Base-by-base conservation (phyloP, 116 monocot species). In the Dioscorea cayenensis region DNA sequence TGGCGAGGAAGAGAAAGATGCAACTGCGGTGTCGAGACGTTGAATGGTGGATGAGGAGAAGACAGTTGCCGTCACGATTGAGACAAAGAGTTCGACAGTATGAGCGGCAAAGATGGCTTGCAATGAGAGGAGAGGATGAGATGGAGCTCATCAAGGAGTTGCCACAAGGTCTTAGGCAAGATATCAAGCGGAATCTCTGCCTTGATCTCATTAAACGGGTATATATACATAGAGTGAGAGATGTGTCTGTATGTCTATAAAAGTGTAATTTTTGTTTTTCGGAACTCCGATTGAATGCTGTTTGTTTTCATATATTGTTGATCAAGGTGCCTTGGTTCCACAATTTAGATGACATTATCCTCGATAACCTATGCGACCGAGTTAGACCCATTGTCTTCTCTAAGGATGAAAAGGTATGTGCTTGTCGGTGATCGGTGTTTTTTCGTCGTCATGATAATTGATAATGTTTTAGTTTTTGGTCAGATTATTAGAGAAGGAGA, bases 401-500 rank as follows among this genome's bases (percentile, higher is more conserved):
- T 65, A 84, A 81, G 69, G 70, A 75, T 20, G 90, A 90, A 72
- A 90, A 78, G 77, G 90, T 83, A 64, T 22, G 64, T 20, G 58
- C 36, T 7, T 36, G 5, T 62, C 25, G 18, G 7, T 62, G 22
- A 25, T 25, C 25, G 25, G 25, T 25, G 1, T 27, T 22, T 11
- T 27, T 62, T 27, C 7, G 0, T 23, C 7, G 7, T 7, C 11
- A 5, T 62, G 22, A 28, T 62, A 27, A 27, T 11, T 62, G 12
- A 7, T 66, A 19, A n/a, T 66, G 36, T 14, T 43, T 38, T 17
- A 66, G 18, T 17, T 20, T 18, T 68, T 25, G 27, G 12, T 18
- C 71, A 95, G 94, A 68, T 95, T 2, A 86, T 84, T 28, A 80
- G 89, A 74, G 91, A 95, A 81, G 95, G 91, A 36, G 91, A 91